Evolutionary conservation across 2,329 filamentous ascomycete species (phyloP), one percentile per base, ranked within the genome.

Genomic region (Venturiaceae sp.): DNA sequence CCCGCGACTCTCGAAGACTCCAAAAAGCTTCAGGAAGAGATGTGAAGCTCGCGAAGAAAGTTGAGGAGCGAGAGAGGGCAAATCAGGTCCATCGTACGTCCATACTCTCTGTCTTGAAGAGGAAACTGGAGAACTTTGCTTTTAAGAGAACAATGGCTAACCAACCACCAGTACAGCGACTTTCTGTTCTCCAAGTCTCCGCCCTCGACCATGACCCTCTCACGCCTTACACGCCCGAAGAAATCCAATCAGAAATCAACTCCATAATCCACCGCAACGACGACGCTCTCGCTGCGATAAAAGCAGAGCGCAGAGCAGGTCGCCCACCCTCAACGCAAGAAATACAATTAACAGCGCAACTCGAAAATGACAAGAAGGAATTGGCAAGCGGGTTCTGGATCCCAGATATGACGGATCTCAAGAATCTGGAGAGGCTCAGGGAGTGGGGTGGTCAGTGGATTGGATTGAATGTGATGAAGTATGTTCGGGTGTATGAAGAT

Each of bases 401-500:
- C 41, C 92, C 92, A 0, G 88, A 96, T 68, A 75, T 96, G 57
- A 81, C 83, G 58, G 80, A 84, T 44, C 77, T 80, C 41, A 80
- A 85, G 53, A 90, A 85, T 64, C 73, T 88, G 55, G 73, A 79
- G 59, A 79, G 82, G 63, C 72, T 97, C 41, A 80, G 83, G 62
- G 77, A 79, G 23, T 97, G 91, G 90, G 87, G 90, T 63, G 88
- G 88, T 3, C 82, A 88, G 28, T 97, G 92, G 92, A 80, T 88
- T 8, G 86, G 87, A 65, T 79, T 96, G 62, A 83, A 85, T 34
- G 86, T 81, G 8, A 71, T 96, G 64, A 83, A 85, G 60, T 97
- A 92, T 80, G 79, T 90, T 61, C 85, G 90, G 61, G 77, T 96
- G 58, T 81, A 81, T 4, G 83, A 80, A 59, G 77, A 81, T 32